A percentile compares a stretch with the other conserved stretches of the same genome.
phyloP scores from a whole-genome alignment of 176 grass and related monocot genomes.

The Oryza nivara region DNA sequence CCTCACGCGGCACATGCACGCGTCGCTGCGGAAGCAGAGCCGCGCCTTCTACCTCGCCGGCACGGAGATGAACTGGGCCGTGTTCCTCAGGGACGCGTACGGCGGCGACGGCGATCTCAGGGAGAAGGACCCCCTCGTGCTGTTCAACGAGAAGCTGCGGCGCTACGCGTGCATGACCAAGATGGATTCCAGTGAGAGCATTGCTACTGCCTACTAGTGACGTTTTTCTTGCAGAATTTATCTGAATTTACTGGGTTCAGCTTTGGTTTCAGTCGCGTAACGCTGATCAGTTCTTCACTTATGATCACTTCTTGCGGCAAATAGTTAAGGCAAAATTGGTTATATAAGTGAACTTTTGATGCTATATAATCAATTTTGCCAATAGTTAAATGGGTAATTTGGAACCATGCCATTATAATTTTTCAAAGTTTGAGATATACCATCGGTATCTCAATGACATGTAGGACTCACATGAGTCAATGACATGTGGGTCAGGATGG shows the following conservation, averaged over 20 bases:
- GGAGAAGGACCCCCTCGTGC: slow-evolving; percentile 70
- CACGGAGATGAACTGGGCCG: slow-evolving; percentile 87
- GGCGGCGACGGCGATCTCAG: slow-evolving; percentile 64
- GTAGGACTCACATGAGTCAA: too few species aligned
- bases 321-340: too few species aligned
- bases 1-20: slow-evolving; percentile 74
- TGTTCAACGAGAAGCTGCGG: slow-evolving; percentile 80
- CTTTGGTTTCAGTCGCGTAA: not conserved
- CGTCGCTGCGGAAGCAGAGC: slow-evolving; percentile 70
- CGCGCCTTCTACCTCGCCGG: slow-evolving; percentile 90
- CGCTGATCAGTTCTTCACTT: too few species aligned
- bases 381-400: too few species aligned
- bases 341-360: too few species aligned
- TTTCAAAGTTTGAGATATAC: too few species aligned
- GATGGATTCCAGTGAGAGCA: slow-evolving; percentile 21
- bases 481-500: too few species aligned
- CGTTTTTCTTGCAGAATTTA: not conserved
- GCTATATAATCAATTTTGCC: too few species aligned
- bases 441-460: too few species aligned
- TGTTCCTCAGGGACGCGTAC: slow-evolving; percentile 81
- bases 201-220: not conserved
- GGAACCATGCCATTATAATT: too few species aligned
- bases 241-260: not conserved
- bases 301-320: too few species aligned
- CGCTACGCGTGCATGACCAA: slow-evolving; percentile 60